These are phyloP conservation scores for Komagataella mondaviorum DNA, from an alignment of 805 yeast genomes.

Conservation along the genomic window DNA sequence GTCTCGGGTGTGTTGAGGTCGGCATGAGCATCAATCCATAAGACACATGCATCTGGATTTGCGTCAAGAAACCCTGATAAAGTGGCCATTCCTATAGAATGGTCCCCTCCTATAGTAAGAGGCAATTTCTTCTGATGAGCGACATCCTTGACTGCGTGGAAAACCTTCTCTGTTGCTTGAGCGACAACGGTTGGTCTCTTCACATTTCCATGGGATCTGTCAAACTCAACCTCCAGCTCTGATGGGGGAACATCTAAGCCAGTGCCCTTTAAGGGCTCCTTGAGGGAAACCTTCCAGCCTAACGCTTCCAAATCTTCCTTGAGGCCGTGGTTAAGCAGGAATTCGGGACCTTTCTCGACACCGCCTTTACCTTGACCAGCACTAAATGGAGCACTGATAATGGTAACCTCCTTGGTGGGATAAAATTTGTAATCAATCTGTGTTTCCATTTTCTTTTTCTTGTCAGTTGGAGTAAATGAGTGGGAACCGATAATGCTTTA, in stretches of 20 bases:
- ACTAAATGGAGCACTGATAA: constrained; percentile 82
- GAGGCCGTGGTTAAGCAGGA: constrained; percentile 61
- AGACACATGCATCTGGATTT: constrained; percentile 76
- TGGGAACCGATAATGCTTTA: not conserved
- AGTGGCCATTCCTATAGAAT: constrained; percentile 90
- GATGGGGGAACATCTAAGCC: not conserved
- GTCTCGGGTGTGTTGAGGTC: constrained; percentile 84
- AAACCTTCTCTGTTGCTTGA: constrained; percentile 51
- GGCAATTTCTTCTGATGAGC: constrained; percentile 44
- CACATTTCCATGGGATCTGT: constrained; percentile 17
- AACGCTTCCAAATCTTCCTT: constrained; percentile 44
- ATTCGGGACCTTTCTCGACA: constrained; percentile 85
- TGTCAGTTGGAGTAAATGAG: not conserved
- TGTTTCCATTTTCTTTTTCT: not conserved
- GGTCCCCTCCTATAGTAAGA: constrained; percentile 91
- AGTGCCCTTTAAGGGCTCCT: constrained; percentile 35
- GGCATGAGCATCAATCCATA: constrained; percentile 98
- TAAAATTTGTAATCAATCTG: constrained; percentile 36
- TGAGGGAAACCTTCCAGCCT: constrained; percentile 55
- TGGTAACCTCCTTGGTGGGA: constrained; percentile 41
- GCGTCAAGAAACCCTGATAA: constrained; percentile 69
- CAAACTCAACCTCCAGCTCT: constrained; percentile 9
- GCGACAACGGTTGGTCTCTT: constrained; percentile 74
- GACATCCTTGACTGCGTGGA: constrained; percentile 41
- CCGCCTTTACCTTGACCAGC: constrained; percentile 95